Conservation (phyloP, 176 grass and related monocot genomes). For the Chloris gayana region DNA sequence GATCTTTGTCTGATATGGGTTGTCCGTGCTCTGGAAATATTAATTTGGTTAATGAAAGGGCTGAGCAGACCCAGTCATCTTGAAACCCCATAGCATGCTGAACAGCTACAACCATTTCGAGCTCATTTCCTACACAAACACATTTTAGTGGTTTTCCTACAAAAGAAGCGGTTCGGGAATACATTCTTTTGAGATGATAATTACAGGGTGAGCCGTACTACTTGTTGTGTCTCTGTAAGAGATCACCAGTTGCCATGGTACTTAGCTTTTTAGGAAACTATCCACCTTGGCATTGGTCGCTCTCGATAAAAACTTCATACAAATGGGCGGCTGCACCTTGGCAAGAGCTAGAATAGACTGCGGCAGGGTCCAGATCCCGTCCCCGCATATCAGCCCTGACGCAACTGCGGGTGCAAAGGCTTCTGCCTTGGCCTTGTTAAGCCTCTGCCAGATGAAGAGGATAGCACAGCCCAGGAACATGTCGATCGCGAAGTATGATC, state of each 20-base stretch:
- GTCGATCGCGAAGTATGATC: constrained; percentile 92
- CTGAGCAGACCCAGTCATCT: too few relatives aligned
- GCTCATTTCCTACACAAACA: constrained; percentile 5
- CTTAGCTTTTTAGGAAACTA: constrained; percentile 32
- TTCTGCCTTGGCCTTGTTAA: constrained; percentile 71
- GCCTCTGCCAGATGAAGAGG: constrained; percentile 74
- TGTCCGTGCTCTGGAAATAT: too few relatives aligned
- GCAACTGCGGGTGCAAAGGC: constrained; percentile 80
- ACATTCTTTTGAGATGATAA: constrained; percentile 21
- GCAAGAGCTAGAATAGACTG: constrained; percentile 78
- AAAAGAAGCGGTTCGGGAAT: constrained; percentile 17
- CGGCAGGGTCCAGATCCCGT: constrained; percentile 92
- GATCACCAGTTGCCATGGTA: not conserved
- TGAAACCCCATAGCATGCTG: not conserved
- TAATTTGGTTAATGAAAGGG: not conserved
- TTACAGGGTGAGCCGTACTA: constrained; percentile 31
- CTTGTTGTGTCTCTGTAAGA: not conserved
- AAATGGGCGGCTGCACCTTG: constrained; percentile 84
- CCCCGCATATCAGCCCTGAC: constrained; percentile 90
- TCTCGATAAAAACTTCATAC: constrained; percentile 83
- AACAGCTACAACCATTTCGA: not conserved
- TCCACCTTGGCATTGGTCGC: constrained; percentile 51
- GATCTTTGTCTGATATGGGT: too few relatives aligned
- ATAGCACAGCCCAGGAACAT: constrained; percentile 74
- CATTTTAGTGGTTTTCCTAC: constrained; percentile 24